Percentiles rank a stretch among this genome's conserved stretches.
Evolutionary conservation across 176 grass and related monocot species (phyloP).

Genomic region (Poa annua): DNA sequence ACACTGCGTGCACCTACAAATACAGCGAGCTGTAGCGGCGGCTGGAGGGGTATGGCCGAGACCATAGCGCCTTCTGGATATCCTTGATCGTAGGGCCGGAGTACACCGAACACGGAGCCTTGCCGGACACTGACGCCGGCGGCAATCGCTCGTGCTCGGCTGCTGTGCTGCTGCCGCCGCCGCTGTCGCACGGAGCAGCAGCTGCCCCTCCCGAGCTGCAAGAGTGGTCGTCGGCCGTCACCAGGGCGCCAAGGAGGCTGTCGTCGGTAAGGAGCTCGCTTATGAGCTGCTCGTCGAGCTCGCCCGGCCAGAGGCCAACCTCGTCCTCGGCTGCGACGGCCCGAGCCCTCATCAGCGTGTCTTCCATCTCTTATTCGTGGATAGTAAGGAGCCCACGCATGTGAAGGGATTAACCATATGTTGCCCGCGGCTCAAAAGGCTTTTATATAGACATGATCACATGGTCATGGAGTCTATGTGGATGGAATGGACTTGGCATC

Average conservation of each 20-base stretch:
- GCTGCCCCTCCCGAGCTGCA: not conserved
- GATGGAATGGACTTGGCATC: not conserved
- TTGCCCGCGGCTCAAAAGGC: not conserved
- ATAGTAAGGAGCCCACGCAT: not conserved
- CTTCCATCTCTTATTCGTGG: slow-evolving; percentile 35
- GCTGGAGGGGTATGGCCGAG: slow-evolving; percentile 7
- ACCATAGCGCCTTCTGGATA: slow-evolving; percentile 61
- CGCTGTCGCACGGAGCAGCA: slow-evolving; percentile 17
- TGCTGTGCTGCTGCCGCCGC: not conserved
- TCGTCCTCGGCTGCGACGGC: not conserved
- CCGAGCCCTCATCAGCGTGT: slow-evolving; percentile 1
- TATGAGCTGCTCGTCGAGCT: slow-evolving; percentile 64
- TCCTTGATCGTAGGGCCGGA: slow-evolving; percentile 69
- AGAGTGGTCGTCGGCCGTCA: slow-evolving; percentile 2
- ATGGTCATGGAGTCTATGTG: not conserved
- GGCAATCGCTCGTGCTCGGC: slow-evolving; percentile 18
- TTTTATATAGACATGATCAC: not conserved
- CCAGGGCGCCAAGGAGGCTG: slow-evolving; percentile 19
- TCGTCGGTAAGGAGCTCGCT: slow-evolving; percentile 61
- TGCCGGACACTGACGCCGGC: slow-evolving; percentile 37
- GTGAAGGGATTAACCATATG: slow-evolving; percentile 21
- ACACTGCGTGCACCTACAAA: slow-evolving; percentile 39
- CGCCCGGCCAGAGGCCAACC: slow-evolving; percentile 41
- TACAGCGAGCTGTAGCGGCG: slow-evolving; percentile 37
- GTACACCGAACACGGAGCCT: slow-evolving; percentile 58